Evolutionary conservation across 2,329 filamentous ascomycete species (phyloP).

Genomic region (Gyromitra esculenta): DNA sequence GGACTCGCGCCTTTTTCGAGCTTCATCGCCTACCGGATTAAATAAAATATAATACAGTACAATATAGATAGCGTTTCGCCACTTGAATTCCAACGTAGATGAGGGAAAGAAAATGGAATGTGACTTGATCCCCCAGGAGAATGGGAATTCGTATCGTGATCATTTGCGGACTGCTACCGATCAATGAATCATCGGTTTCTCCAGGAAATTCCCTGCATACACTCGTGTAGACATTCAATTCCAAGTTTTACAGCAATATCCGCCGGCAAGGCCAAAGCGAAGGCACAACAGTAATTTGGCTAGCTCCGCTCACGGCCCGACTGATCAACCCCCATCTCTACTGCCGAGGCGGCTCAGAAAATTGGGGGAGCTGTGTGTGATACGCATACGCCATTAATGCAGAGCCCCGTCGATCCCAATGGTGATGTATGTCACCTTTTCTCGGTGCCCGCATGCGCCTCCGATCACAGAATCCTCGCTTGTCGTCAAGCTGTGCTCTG

Average conservation of each 20-base stretch:
- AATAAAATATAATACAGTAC: neutral
- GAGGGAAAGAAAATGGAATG: neutral
- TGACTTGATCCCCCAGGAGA: neutral
- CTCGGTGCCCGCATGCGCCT: neutral
- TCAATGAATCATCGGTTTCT: conserved; percentile 17
- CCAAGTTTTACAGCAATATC: conserved; percentile 8
- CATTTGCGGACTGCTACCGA: neutral
- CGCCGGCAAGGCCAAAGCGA: conserved; percentile 17
- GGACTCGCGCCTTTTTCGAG: neutral
- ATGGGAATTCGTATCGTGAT: neutral
- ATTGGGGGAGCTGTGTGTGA: conserved; percentile 11
- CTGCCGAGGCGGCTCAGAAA: conserved; percentile 7
- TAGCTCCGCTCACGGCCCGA: conserved; percentile 15
- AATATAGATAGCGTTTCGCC: neutral
- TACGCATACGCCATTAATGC: conserved; percentile 15
- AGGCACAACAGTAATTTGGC: neutral
- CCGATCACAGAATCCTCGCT: conserved; percentile 13
- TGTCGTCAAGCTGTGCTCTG: neutral
- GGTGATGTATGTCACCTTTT: conserved; percentile 18
- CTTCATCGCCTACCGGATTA: neutral
- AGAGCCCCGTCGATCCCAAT: conserved; percentile 16
- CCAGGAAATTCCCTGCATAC: conserved; percentile 1
- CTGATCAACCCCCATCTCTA: conserved; percentile 19
- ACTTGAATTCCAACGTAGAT: neutral
- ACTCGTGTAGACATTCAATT: conserved; percentile 4